phyloP scores from a whole-genome alignment of 2,329 filamentous ascomycete species.

The Fusarium stilboides region DNA sequence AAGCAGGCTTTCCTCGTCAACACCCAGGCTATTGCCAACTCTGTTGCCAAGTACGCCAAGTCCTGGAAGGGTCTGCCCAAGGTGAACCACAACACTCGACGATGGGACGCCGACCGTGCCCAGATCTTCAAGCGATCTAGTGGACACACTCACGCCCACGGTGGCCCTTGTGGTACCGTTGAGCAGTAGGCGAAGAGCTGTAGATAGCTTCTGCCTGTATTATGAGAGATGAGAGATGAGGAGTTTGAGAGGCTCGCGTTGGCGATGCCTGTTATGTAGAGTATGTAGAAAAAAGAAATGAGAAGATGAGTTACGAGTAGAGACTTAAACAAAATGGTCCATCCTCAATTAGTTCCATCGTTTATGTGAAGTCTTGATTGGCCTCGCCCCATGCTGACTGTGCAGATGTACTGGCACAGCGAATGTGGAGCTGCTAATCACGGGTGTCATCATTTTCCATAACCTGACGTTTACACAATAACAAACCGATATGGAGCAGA shows the following conservation, averaged over 20 bases:
- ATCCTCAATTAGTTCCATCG: too few species aligned
- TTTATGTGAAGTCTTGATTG: too few species aligned
- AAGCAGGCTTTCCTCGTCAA: conserved; percentile 63
- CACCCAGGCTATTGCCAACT: conserved; percentile 60
- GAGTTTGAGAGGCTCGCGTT: background rate
- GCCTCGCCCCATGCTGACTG: too few species aligned
- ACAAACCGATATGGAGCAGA: background rate
- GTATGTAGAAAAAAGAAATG: conserved; percentile 33
- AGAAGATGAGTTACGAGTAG: conserved; percentile 30
- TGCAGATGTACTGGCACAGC: too few species aligned
- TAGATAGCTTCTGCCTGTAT: conserved; percentile 19
- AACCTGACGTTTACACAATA: background rate
- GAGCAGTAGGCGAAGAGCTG: background rate
- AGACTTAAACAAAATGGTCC: background rate
- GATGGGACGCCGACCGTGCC: conserved; percentile 52
- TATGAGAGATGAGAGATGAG: conserved; percentile 29
- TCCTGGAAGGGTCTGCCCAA: conserved; percentile 56
- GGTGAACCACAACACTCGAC: conserved; percentile 48
- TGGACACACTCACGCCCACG: conserved; percentile 48
- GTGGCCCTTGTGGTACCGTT: conserved; percentile 50
- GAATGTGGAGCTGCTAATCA: background rate
- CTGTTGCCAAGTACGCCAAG: conserved; percentile 59
- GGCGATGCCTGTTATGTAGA: conserved; percentile 21
- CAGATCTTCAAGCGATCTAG: conserved; percentile 49
- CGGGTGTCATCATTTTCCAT: background rate